Conservation (phyloP, 768 basidiomycete genomes). For the Rhodotorula diobovata region DNA sequence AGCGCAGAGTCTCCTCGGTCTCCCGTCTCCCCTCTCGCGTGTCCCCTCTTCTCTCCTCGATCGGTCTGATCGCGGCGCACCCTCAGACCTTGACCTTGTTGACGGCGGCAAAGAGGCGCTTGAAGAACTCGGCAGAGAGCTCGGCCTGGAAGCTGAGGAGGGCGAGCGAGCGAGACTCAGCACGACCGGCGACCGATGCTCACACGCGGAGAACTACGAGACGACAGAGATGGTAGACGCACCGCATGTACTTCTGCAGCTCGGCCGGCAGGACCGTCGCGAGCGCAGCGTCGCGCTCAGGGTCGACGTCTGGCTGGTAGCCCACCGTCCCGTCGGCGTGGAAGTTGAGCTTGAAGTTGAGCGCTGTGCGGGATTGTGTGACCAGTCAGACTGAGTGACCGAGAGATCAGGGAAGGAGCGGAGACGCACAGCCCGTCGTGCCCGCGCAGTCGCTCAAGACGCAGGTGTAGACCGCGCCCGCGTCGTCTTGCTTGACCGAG, state of each 20-base stretch:
- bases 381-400: background rate
- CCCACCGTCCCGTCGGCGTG: conserved; percentile 13
- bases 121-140: conserved; percentile 23
- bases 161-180: background rate
- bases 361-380: background rate
- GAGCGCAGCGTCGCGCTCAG: conserved; percentile 20
- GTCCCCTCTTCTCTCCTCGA: too few species aligned
- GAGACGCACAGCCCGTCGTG: conserved; percentile 15
- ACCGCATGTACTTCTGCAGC: conserved; percentile 21
- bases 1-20: background rate
- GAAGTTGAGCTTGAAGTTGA: conserved; percentile 38
- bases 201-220: background rate
- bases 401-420: background rate
- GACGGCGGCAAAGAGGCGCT: conserved; percentile 15
- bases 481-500: conserved; percentile 11
- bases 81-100: conserved; percentile 12
- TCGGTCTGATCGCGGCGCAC: too few species aligned
- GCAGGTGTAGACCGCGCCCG: conserved; percentile 29
- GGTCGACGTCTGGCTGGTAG: conserved; percentile 32
- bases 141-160: conserved; percentile 21
- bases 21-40: too few species aligned
- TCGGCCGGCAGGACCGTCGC: conserved; percentile 3
- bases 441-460: conserved; percentile 27
- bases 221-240: background rate
- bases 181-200: background rate